Evolutionary conservation across 495 filamentous ascomycete genomes (phyloP).

Genomic region (Acidomyces sp.): DNA sequence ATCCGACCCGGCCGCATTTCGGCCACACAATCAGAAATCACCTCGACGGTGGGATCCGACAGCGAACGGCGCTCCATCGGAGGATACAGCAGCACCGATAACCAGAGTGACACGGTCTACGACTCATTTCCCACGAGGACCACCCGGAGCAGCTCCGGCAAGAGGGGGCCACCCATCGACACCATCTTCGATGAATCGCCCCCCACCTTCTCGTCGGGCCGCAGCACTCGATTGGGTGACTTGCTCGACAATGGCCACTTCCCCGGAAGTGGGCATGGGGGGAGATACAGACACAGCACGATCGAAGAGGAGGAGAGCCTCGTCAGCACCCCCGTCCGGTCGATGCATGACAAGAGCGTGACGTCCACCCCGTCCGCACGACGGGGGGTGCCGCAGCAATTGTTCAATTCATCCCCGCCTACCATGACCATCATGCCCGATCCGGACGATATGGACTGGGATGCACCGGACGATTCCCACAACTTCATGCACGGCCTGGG

Average conservation of each 20-base stretch:
- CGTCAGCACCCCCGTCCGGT: slow-evolving; percentile 40
- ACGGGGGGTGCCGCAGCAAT: slow-evolving; percentile 1
- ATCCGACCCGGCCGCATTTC: slow-evolving; percentile 18
- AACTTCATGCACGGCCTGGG: neutral
- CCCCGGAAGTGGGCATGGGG: slow-evolving; percentile 24
- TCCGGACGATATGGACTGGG: slow-evolving; percentile 24
- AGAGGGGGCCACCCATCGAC: slow-evolving; percentile 53
- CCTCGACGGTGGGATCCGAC: slow-evolving; percentile 56
- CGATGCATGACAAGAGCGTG: slow-evolving; percentile 13
- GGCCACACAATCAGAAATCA: slow-evolving; percentile 42
- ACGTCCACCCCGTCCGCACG: slow-evolving; percentile 15
- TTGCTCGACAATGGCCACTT: slow-evolving; percentile 36
- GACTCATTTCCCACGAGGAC: slow-evolving; percentile 78
- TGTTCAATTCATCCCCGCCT: slow-evolving; percentile 12
- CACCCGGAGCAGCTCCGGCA: slow-evolving; percentile 45
- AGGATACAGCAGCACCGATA: slow-evolving; percentile 78
- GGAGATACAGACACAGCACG: slow-evolving; percentile 37
- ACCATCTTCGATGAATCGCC: slow-evolving; percentile 75
- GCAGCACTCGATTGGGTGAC: slow-evolving; percentile 34
- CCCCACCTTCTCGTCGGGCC: slow-evolving; percentile 32
- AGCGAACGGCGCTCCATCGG: slow-evolving; percentile 64
- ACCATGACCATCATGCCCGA: slow-evolving; percentile 18
- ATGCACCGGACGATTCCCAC: slow-evolving; percentile 5
- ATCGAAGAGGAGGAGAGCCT: slow-evolving; percentile 53
- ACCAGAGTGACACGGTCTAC: slow-evolving; percentile 79